These are phyloP conservation scores for Cucurbita maxima DNA, from an alignment of 306 rosid species.

Conservation along the genomic window DNA sequence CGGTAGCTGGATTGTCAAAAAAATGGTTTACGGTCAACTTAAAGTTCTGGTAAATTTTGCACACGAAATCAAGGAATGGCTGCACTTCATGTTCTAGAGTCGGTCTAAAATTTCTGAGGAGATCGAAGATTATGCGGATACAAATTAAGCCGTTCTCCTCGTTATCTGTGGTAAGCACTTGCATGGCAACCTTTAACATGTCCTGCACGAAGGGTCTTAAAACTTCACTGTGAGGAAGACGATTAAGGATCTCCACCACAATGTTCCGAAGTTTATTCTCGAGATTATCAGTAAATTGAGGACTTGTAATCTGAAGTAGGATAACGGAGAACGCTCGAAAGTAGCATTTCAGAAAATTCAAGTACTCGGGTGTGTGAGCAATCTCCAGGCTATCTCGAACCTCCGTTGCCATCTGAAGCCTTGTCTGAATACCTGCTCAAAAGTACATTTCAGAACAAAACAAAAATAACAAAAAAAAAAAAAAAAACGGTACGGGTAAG, in stretches of 20 bases:
- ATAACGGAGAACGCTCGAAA: slow-evolving; percentile 65
- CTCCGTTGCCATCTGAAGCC: slow-evolving; percentile 95
- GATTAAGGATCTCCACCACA: slow-evolving; percentile 87
- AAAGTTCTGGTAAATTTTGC: slow-evolving; percentile 86
- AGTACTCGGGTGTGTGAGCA: slow-evolving; percentile 92
- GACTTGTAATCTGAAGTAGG: slow-evolving; percentile 64
- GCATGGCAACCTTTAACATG: slow-evolving; percentile 88
- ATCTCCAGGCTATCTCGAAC: slow-evolving; percentile 96
- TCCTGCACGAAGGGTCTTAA: slow-evolving; percentile 97
- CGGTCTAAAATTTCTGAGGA: slow-evolving; percentile 87
- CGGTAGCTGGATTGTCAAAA: slow-evolving; percentile 50
- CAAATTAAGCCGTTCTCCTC: slow-evolving; percentile 88
- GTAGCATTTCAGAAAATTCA: slow-evolving; percentile 86
- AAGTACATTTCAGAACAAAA: not conserved
- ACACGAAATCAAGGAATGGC: slow-evolving; percentile 84
- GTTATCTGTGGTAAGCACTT: slow-evolving; percentile 80
- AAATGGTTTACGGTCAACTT: slow-evolving; percentile 72
- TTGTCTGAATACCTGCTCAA: slow-evolving; percentile 47
- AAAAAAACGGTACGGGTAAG: not conserved
- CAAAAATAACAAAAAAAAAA: not conserved
- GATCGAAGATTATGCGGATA: slow-evolving; percentile 86
- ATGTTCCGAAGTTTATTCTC: slow-evolving; percentile 89
- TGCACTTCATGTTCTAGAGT: slow-evolving; percentile 80
- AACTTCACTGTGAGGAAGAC: slow-evolving; percentile 95
- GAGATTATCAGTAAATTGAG: slow-evolving; percentile 63